Conservation (phyloP, 2,329 filamentous ascomycete genomes). For the Arthrinium phaeospermum region DNA sequence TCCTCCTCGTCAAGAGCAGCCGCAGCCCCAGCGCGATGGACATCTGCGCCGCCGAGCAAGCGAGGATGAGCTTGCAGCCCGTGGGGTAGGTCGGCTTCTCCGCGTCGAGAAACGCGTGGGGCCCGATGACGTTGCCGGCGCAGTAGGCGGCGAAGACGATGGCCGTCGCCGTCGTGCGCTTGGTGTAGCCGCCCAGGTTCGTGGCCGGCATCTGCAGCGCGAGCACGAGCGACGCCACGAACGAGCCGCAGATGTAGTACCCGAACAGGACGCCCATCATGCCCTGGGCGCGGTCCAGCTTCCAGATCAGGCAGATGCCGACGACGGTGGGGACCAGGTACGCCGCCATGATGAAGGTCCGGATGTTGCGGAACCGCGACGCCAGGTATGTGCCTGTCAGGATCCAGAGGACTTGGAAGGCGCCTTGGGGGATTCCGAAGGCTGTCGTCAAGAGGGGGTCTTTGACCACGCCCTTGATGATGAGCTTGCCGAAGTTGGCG, state of each 20-base stretch:
- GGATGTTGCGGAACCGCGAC: slow-evolving; percentile 53
- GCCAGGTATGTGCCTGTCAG: slow-evolving; percentile 58
- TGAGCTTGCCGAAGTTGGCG: slow-evolving; percentile 61
- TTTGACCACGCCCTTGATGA: slow-evolving; percentile 55
- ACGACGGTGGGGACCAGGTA: slow-evolving; percentile 59
- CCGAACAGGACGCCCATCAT: slow-evolving; percentile 55
- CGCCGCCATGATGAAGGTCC: slow-evolving; percentile 57
- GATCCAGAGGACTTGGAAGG: slow-evolving; percentile 59
- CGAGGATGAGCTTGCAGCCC: slow-evolving; percentile 56
- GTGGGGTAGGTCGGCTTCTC: slow-evolving; percentile 57
- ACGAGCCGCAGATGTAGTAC: slow-evolving; percentile 56
- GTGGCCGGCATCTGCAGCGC: slow-evolving; percentile 57
- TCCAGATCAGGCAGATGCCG: slow-evolving; percentile 56
- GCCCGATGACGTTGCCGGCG: slow-evolving; percentile 54
- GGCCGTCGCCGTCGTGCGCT: slow-evolving; percentile 51
- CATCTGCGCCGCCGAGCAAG: slow-evolving; percentile 50
- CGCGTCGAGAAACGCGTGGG: slow-evolving; percentile 49
- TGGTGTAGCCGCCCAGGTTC: slow-evolving; percentile 55
- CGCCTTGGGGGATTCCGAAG: slow-evolving; percentile 60
- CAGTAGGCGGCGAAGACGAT: slow-evolving; percentile 54
- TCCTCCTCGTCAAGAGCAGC: slow-evolving; percentile 42
- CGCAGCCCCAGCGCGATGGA: slow-evolving; percentile 42
- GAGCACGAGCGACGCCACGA: slow-evolving; percentile 57
- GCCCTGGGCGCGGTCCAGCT: slow-evolving; percentile 46
- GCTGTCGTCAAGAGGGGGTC: slow-evolving; percentile 54